Conservation (phyloP, 257 asterid species). For the Jaltomata sinuosa region DNA sequence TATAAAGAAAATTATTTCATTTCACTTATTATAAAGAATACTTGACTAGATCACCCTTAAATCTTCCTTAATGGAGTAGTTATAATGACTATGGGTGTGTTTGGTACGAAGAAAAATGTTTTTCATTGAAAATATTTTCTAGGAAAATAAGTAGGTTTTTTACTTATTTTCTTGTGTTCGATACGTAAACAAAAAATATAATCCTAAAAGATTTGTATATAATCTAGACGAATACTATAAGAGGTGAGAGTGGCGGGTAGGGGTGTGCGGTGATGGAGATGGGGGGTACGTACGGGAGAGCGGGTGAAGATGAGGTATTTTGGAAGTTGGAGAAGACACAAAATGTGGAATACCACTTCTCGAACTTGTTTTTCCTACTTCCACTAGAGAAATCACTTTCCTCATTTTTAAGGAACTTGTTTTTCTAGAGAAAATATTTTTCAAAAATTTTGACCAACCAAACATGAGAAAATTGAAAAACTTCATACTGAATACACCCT, state of each 20-base stretch:
- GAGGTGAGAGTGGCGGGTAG: no score
- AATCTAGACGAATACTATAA: not conserved
- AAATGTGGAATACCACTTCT: no score
- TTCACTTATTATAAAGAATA: not conserved
- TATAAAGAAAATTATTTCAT: not conserved
- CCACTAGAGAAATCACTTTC: not conserved
- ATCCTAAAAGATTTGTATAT: not conserved
- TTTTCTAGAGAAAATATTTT: no score
- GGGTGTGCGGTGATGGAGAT: not conserved
- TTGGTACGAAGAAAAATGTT: no score
- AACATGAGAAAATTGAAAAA: not conserved
- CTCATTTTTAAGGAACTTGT: not conserved
- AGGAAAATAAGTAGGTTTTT: not conserved
- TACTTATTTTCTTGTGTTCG: not conserved
- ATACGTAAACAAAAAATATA: accelerated
- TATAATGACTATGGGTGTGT: not conserved
- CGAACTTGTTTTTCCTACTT: not conserved
- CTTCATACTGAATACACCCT: not conserved
- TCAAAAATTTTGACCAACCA: no score
- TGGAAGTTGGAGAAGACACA: not conserved
- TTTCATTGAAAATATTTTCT: not conserved
- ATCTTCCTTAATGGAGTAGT: not conserved
- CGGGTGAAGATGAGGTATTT: not conserved
- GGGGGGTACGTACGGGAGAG: accelerated
- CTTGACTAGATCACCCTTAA: not conserved